phyloP scores from a whole-genome alignment of 305 asterid genomes.

The Fraxinus sp. region DNA sequence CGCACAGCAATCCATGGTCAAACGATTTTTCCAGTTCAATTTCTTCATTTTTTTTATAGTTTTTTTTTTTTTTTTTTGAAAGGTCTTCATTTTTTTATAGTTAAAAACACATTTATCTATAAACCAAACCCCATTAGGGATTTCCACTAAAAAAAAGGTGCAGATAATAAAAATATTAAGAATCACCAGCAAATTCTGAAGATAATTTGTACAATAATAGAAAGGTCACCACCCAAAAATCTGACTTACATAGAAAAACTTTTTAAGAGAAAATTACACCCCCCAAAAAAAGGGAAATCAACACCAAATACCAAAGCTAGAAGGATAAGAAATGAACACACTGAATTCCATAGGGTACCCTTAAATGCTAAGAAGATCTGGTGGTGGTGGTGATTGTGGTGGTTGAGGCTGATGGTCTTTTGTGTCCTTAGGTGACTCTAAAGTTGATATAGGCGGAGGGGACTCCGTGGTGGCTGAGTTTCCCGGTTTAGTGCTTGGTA shows the following conservation, averaged over 20 bases:
- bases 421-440: not conserved
- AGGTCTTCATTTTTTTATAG: not conserved
- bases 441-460: not conserved
- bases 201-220: not conserved
- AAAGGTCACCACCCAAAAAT: not conserved
- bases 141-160: not conserved
- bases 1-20: not conserved
- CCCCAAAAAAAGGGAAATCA: not conserved
- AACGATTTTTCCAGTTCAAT: not conserved
- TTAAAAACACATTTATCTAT: not conserved
- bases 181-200: not conserved
- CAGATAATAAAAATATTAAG: not conserved
- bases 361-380: not conserved
- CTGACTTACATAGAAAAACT: not conserved
- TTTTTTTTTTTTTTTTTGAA: too few species aligned
- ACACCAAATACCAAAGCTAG: not conserved
- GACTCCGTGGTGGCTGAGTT: not conserved
- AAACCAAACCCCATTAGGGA: not conserved
- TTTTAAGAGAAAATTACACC: not conserved
- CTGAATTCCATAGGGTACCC: not conserved
- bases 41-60: not conserved
- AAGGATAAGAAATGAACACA: not conserved
- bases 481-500: slow-evolving; percentile 18
- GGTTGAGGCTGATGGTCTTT: slow-evolving; percentile 13
- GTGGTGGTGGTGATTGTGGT: slow-evolving; percentile 17